phyloP scores from a whole-genome alignment of 108 stramenopile species.

The Discostella stelligeroides region DNA sequence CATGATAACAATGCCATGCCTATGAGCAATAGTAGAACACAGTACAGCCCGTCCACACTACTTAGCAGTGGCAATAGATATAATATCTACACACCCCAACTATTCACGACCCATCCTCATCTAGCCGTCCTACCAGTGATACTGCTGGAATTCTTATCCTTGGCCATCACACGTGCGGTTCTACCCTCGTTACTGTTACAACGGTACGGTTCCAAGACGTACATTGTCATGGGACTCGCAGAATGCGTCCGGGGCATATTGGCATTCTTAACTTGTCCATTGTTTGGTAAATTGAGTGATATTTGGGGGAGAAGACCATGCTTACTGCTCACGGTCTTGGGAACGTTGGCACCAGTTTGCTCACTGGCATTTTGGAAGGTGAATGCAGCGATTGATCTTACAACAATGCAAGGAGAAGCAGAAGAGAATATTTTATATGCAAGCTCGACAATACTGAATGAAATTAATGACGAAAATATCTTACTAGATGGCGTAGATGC shows the following conservation, averaged over 20 bases:
- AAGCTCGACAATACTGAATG: constrained; percentile 3
- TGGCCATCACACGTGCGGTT: constrained; percentile 83
- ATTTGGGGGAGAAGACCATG: constrained; percentile 78
- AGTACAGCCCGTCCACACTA: neutral
- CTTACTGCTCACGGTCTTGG: constrained; percentile 89
- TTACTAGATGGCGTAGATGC: constrained; percentile 27
- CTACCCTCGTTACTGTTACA: constrained; percentile 76
- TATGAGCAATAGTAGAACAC: too few species aligned
- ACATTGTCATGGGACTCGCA: constrained; percentile 83
- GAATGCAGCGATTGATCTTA: constrained; percentile 2
- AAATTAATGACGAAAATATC: neutral
- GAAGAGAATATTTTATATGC: too few species aligned
- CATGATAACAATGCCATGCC: neutral
- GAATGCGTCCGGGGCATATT: constrained; percentile 92
- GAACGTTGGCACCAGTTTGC: constrained; percentile 91
- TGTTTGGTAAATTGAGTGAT: constrained; percentile 92
- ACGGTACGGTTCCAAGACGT: constrained; percentile 69
- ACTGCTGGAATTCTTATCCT: constrained; percentile 91
- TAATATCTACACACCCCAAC: neutral
- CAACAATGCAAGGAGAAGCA: neutral
- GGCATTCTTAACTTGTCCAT: constrained; percentile 91
- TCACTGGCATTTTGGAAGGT: constrained; percentile 82
- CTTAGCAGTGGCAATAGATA: neutral
- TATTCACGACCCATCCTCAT: constrained; percentile 40
- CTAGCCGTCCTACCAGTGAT: constrained; percentile 92